phyloP scores from a whole-genome alignment of 257 asterid species.

The Solanum paucissectum region DNA sequence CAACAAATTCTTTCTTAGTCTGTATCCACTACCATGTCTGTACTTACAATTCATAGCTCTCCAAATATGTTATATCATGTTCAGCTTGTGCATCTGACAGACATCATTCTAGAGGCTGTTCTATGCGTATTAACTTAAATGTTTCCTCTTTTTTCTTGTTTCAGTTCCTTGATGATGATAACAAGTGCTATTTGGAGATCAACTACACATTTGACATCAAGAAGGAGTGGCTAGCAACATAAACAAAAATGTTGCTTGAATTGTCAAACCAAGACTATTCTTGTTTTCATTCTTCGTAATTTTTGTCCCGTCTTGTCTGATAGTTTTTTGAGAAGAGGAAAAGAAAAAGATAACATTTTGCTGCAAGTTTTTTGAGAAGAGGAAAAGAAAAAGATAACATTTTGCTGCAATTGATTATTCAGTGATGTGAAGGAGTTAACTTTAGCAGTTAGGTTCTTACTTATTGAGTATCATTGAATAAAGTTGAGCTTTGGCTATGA shows the following conservation, averaged over 20 bases:
- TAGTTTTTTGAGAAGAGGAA: background rate
- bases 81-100: background rate
- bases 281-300: background rate
- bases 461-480: background rate
- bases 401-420: background rate
- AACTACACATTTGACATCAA: slow-evolving; percentile 55
- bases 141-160: background rate
- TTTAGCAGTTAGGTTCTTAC: slow-evolving; percentile 1
- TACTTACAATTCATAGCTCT: background rate
- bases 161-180: slow-evolving; percentile 64
- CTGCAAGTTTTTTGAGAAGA: background rate
- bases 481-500: slow-evolving; percentile 1
- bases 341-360: background rate
- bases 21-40: background rate
- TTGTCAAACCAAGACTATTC: background rate
- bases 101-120: background rate
- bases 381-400: background rate
- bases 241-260: background rate
- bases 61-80: background rate
- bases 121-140: background rate
- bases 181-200: slow-evolving; percentile 56
- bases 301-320: background rate
- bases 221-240: slow-evolving; percentile 39
- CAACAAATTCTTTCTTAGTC: background rate
- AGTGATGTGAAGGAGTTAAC: background rate